phyloP scores from a whole-genome alignment of 1,284 basidiomycete genomes.

The Somion occarium region DNA sequence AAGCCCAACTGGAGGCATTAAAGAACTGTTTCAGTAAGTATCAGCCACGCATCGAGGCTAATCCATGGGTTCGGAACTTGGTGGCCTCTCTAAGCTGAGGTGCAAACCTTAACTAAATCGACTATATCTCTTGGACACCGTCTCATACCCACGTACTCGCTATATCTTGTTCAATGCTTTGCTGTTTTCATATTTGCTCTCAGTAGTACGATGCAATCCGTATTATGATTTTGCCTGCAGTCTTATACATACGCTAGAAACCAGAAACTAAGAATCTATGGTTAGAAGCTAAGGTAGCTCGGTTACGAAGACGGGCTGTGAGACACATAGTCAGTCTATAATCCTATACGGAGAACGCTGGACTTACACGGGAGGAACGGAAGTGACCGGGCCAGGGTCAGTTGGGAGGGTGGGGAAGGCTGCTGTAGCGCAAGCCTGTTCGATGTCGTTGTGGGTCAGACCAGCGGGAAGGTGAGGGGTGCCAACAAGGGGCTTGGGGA shows the following conservation, averaged over 20 bases:
- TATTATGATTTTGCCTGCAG: neutral
- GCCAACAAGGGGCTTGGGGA: constrained; percentile 2
- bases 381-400: constrained; percentile 12
- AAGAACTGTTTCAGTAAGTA: constrained; percentile 64
- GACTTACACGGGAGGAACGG: constrained; percentile 8
- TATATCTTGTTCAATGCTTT: neutral
- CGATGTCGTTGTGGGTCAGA: constrained; percentile 7
- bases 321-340: neutral
- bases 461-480: constrained; percentile 8
- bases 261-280: neutral
- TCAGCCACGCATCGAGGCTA: constrained; percentile 64
- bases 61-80: constrained; percentile 72
- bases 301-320: constrained; percentile 4
- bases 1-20: constrained; percentile 64
- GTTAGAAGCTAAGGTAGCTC: neutral
- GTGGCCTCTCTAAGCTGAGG: constrained; percentile 29
- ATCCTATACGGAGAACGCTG: neutral
- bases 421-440: constrained; percentile 11
- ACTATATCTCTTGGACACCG: no score
- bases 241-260: neutral
- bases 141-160: no score
- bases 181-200: neutral
- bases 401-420: constrained; percentile 12
- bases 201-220: neutral
- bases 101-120: neutral